These are phyloP conservation scores for Fusarium musae DNA, from an alignment of 2,329 filamentous ascomycete genomes.

Conservation along the genomic window DNA sequence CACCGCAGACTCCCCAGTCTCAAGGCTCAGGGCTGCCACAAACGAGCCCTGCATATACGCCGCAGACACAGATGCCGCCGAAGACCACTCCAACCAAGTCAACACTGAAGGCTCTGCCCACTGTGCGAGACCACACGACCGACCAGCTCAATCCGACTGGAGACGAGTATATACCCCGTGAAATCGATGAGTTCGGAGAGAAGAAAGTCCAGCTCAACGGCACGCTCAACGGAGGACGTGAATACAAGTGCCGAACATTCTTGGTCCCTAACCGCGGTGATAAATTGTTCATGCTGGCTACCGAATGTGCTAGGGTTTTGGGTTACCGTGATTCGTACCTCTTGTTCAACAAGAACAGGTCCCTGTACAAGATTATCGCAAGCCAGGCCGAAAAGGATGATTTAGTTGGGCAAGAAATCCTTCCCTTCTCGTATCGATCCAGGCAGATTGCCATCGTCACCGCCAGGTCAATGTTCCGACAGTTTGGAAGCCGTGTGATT, in stretches of 20 bases:
- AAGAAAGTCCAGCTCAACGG: conserved; percentile 91
- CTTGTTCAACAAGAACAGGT: conserved; percentile 98
- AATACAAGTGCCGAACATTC: conserved; percentile 94
- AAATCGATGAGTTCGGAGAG: conserved; percentile 92
- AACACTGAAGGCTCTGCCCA: conserved; percentile 92
- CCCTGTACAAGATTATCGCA: conserved; percentile 96
- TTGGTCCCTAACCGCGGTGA: conserved; percentile 89
- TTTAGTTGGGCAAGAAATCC: conserved; percentile 90
- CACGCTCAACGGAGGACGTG: conserved; percentile 81
- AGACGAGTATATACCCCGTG: conserved; percentile 94
- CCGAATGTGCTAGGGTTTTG: conserved; percentile 92
- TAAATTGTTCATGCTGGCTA: conserved; percentile 98
- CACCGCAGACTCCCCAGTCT: conserved; percentile 67
- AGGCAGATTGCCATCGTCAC: conserved; percentile 98
- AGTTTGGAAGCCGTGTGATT: conserved; percentile 96
- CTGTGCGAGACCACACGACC: conserved; percentile 95
- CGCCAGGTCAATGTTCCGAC: conserved; percentile 96
- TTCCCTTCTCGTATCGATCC: conserved; percentile 98
- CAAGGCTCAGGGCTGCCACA: conserved; percentile 60
- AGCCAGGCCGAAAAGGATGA: conserved; percentile 97
- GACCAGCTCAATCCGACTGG: conserved; percentile 90
- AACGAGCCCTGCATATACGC: conserved; percentile 53
- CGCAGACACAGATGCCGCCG: conserved; percentile 67
- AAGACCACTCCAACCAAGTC: conserved; percentile 85
- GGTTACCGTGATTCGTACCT: conserved; percentile 98